Evolutionary conservation across 73 alveolate species (phyloP).

Genomic region (Paramecium sonneborni): DNA sequence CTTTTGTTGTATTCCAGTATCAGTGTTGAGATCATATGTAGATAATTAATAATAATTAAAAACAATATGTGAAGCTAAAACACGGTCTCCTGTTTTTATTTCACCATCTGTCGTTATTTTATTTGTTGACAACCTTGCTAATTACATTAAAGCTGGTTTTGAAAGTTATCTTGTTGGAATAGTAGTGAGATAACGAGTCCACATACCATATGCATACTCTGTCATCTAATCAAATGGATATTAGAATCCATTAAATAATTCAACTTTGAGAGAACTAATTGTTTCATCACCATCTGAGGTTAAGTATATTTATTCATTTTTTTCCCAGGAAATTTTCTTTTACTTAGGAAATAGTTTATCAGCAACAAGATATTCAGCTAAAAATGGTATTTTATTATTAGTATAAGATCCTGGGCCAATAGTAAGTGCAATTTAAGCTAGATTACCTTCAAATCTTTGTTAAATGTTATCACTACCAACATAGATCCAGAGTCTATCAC

Average conservation of each 20-base stretch:
- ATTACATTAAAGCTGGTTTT: slow-evolving; percentile 1
- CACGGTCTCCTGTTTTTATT: slow-evolving; percentile 22
- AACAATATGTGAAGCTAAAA: neutral
- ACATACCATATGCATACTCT: slow-evolving; percentile 30
- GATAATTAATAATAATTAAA: slow-evolving; percentile 3
- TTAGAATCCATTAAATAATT: slow-evolving; percentile 33
- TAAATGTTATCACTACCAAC: slow-evolving; percentile 2
- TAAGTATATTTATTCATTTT: neutral
- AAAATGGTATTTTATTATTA: neutral
- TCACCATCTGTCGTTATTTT: neutral
- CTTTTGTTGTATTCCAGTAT: neutral
- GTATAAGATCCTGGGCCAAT: slow-evolving; percentile 43
- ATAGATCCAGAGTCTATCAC: neutral
- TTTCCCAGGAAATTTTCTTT: slow-evolving; percentile 17
- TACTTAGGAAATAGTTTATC: slow-evolving; percentile 8
- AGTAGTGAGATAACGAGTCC: slow-evolving; percentile 42
- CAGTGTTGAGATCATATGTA: slow-evolving; percentile 41
- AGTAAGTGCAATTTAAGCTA: slow-evolving; percentile 4
- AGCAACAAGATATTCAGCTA: slow-evolving; percentile 51
- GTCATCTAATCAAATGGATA: slow-evolving; percentile 16
- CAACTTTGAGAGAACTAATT: neutral
- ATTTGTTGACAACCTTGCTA: slow-evolving; percentile 34
- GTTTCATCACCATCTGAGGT: slow-evolving; percentile 27
- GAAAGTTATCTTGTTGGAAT: neutral
- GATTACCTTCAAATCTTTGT: slow-evolving; percentile 28